Conservation (phyloP, 768 basidiomycete species). For the Russula compacta region DNA sequence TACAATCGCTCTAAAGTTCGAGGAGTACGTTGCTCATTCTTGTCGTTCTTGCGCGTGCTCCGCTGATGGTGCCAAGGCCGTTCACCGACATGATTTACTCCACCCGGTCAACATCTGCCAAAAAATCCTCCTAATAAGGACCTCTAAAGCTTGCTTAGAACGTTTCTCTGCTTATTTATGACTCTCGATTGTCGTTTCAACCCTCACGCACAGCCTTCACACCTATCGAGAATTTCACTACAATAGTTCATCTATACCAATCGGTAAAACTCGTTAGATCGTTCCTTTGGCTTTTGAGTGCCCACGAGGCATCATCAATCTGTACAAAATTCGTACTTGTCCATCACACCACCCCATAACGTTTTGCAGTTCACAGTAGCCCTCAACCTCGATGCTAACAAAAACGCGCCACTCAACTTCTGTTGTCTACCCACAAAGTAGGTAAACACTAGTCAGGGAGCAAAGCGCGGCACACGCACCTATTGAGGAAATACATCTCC, state of each 20-base stretch:
- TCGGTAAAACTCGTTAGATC: slow-evolving; percentile 1
- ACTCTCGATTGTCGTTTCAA: slow-evolving; percentile 13
- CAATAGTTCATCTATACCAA: not conserved
- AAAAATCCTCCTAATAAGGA: slow-evolving; percentile 21
- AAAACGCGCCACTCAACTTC: slow-evolving; percentile 74
- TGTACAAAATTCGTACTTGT: slow-evolving; percentile 27
- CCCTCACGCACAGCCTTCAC: not conserved
- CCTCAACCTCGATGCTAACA: slow-evolving; percentile 65
- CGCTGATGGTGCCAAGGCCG: slow-evolving; percentile 27
- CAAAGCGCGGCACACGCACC: slow-evolving; percentile 35
- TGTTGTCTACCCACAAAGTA: slow-evolving; percentile 21
- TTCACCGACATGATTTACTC: slow-evolving; percentile 81
- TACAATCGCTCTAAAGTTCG: slow-evolving; percentile 71
- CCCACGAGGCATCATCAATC: slow-evolving; percentile 11
- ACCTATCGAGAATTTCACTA: not conserved
- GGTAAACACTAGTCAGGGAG: not conserved
- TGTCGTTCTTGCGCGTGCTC: slow-evolving; percentile 25
- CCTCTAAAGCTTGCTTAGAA: slow-evolving; percentile 18
- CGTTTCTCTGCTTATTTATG: not conserved
- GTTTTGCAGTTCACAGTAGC: slow-evolving; percentile 64
- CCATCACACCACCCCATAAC: slow-evolving; percentile 67
- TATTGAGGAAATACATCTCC: slow-evolving; percentile 91
- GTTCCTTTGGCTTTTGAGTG: not conserved
- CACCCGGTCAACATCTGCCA: slow-evolving; percentile 33
- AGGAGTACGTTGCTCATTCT: slow-evolving; percentile 61